phyloP scores from a whole-genome alignment of 306 rosid genomes.

The Abrus pulchellus region DNA sequence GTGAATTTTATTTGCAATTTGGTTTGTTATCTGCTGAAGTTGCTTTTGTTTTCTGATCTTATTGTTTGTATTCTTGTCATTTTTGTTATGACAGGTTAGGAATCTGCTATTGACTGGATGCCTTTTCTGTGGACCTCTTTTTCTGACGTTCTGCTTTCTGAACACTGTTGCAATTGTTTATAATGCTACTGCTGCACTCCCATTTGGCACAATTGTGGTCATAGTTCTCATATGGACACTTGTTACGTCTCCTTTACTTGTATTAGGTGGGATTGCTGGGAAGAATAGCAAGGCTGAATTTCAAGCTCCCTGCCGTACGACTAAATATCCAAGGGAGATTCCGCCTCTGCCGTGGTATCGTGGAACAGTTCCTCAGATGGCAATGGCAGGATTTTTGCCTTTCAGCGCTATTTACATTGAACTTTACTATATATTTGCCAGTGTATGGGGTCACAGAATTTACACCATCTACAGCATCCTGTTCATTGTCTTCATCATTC shows the following conservation, averaged over 20 bases:
- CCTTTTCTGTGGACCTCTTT: constrained; percentile 66
- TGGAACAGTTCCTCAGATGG: constrained; percentile 63
- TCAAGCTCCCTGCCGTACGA: constrained; percentile 63
- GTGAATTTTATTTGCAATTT: constrained; percentile 31
- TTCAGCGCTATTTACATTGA: constrained; percentile 64
- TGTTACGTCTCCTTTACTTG: constrained; percentile 64
- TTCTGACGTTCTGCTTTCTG: constrained; percentile 61
- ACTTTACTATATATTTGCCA: constrained; percentile 63
- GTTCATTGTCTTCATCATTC: constrained; percentile 65
- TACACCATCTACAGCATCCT: constrained; percentile 63
- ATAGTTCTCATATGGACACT: constrained; percentile 70
- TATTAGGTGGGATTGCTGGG: constrained; percentile 68
- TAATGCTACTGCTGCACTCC: constrained; percentile 66
- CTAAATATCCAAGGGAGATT: constrained; percentile 67
- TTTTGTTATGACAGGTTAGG: constrained; percentile 60
- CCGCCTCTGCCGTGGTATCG: constrained; percentile 68
- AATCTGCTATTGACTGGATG: constrained; percentile 65
- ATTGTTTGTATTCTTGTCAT: constrained; percentile 17
- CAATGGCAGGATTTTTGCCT: constrained; percentile 68
- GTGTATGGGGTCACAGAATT: constrained; percentile 69
- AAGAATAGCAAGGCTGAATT: constrained; percentile 69
- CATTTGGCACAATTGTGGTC: constrained; percentile 67
- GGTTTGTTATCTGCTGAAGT: constrained; percentile 11
- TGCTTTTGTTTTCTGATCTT: constrained; percentile 10
- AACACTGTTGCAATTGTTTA: constrained; percentile 67